These are phyloP conservation scores for Globisporangium apiculatum DNA, from an alignment of 352 stramenopile genomes.

Conservation along the genomic window DNA sequence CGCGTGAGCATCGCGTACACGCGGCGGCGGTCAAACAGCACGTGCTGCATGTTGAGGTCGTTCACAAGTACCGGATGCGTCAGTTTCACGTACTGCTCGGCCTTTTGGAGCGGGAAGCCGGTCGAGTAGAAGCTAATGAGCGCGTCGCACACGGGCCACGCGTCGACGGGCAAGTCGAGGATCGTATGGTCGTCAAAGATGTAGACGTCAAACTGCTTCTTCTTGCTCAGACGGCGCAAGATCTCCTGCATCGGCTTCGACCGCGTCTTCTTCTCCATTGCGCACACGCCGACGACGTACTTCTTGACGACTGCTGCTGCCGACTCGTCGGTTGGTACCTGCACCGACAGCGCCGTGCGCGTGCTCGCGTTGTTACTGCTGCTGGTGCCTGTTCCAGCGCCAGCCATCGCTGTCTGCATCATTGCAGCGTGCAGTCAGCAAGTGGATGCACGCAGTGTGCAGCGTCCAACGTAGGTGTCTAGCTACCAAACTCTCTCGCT, in stretches of 20 bases:
- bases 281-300: conserved; percentile 94
- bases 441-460: too few species aligned
- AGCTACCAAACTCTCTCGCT: too few species aligned
- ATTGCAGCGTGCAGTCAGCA: not conserved
- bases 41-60: conserved; percentile 95
- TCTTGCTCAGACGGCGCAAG: conserved; percentile 86
- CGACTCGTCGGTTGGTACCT: conserved; percentile 3
- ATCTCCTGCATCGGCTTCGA: conserved; percentile 98
- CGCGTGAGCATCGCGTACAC: conserved; percentile 95
- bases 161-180: conserved; percentile 91
- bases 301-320: conserved; percentile 23
- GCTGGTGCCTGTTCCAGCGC: not conserved
- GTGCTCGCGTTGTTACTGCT: not conserved
- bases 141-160: conserved; percentile 94
- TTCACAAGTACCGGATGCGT: conserved; percentile 96
- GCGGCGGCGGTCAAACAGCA: conserved; percentile 93
- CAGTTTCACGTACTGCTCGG: conserved; percentile 94
- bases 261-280: conserved; percentile 98
- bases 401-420: conserved; percentile 7
- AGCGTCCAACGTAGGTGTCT: too few species aligned
- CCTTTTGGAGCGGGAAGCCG: conserved; percentile 97
- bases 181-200: conserved; percentile 98
- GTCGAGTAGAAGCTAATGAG: conserved; percentile 99
- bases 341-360: not conserved
- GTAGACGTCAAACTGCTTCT: conserved; percentile 94